A percentile compares a stretch with the other conserved stretches of the same genome.
Conservation (phyloP, 306 rosid genomes). For the Dryas drummondii region DNA sequence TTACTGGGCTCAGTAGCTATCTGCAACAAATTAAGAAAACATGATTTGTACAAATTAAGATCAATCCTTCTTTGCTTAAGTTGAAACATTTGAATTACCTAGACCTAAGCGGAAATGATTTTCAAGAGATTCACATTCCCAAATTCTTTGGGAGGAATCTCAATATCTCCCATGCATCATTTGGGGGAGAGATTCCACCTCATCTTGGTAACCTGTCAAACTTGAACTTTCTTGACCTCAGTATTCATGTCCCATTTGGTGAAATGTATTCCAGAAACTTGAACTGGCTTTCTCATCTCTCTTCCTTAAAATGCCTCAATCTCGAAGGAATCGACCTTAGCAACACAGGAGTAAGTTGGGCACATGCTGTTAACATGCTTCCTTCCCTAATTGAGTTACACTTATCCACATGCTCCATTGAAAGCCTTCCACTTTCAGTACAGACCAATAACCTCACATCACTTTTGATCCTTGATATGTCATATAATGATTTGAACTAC, state of each 20-base stretch:
- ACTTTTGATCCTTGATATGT: too few relatives aligned
- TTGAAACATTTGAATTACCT: background rate
- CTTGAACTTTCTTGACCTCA: constrained; percentile 6
- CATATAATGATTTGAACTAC: too few relatives aligned
- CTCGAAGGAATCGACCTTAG: constrained; percentile 27
- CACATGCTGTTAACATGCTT: constrained; percentile 18
- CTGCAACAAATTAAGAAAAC: too few relatives aligned
- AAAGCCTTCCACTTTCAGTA: too few relatives aligned
- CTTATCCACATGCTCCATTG: too few relatives aligned
- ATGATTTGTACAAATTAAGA: too few relatives aligned
- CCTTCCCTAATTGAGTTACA: constrained; percentile 16
- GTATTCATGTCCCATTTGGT: background rate
- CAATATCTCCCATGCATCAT: background rate
- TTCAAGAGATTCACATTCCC: background rate
- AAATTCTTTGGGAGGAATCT: background rate
- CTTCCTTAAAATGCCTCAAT: constrained; percentile 33
- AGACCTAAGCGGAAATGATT: background rate
- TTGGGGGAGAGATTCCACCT: too few relatives aligned
- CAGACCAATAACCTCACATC: too few relatives aligned
- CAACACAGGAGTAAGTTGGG: constrained; percentile 11
- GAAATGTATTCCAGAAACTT: background rate
- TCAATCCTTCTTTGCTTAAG: constrained; percentile 4
- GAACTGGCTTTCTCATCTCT: constrained; percentile 30
- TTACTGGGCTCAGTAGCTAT: too few relatives aligned
- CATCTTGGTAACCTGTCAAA: background rate